Evolutionary conservation across 2,329 filamentous ascomycete species (phyloP).

Genomic region (Escovopsis sp.): DNA sequence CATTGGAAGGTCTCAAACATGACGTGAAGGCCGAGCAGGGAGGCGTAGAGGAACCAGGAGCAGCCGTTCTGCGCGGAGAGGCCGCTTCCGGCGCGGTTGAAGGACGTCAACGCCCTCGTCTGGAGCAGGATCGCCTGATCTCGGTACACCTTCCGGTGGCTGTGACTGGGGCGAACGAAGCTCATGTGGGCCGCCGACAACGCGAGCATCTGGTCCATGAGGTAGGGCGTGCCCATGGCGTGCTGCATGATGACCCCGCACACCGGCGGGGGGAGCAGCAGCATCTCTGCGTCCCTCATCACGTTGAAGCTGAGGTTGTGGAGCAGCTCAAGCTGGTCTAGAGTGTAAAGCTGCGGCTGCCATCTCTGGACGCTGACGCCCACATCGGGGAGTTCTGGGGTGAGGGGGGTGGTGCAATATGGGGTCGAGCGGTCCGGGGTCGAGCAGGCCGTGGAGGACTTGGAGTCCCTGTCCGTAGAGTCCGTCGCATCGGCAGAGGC

Average conservation of each 20-base stretch:
- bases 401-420: no score
- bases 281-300: background rate
- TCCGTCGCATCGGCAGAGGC: no score
- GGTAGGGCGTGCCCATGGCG: slow-evolving; percentile 7
- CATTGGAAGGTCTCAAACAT: slow-evolving; percentile 25
- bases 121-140: slow-evolving; percentile 21
- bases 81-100: slow-evolving; percentile 10
- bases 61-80: slow-evolving; percentile 12
- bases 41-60: slow-evolving; percentile 20
- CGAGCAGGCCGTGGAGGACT: background rate
- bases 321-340: slow-evolving; percentile 13
- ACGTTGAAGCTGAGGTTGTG: slow-evolving; percentile 7
- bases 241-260: slow-evolving; percentile 4
- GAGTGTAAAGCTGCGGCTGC: slow-evolving; percentile 10
- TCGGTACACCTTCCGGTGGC: slow-evolving; percentile 9
- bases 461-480: background rate
- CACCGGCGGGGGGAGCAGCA: background rate
- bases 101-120: slow-evolving; percentile 17
- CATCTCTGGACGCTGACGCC: background rate
- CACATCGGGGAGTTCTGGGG: background rate
- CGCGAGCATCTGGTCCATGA: slow-evolving; percentile 25
- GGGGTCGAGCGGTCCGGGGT: no score
- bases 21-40: slow-evolving; percentile 23
- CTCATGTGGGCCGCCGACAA: slow-evolving; percentile 22
- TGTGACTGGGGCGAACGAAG: slow-evolving; percentile 6